These are phyloP conservation scores for Chrysoporthe deuterocubensis DNA, from an alignment of 2,329 filamentous ascomycete species.

Conservation along the genomic window DNA sequence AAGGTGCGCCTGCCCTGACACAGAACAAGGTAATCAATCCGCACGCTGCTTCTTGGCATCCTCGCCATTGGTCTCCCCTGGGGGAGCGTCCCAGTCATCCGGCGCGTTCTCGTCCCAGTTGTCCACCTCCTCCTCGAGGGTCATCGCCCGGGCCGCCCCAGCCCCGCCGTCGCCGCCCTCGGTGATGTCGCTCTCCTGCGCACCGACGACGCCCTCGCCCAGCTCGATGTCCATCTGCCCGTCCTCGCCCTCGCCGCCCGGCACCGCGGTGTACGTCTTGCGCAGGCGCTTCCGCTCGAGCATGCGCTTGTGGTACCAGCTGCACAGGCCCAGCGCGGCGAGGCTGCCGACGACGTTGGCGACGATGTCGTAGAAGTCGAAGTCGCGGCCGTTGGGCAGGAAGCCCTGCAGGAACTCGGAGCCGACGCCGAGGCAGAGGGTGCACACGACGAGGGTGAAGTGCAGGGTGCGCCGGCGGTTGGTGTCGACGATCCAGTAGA, in stretches of 20 bases:
- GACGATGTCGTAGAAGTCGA: slow-evolving; percentile 83
- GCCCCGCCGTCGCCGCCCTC: slow-evolving; percentile 37
- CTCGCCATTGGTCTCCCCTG: slow-evolving; percentile 32
- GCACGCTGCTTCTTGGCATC: slow-evolving; percentile 35
- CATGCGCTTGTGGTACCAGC: slow-evolving; percentile 96
- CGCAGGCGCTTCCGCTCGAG: slow-evolving; percentile 80
- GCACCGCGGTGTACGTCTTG: slow-evolving; percentile 72
- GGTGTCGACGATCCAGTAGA: slow-evolving; percentile 98
- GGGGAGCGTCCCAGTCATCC: slow-evolving; percentile 60
- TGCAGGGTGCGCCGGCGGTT: slow-evolving; percentile 83
- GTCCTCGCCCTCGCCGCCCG: slow-evolving; percentile 57
- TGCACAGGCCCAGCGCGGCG: slow-evolving; percentile 72
- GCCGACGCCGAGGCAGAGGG: slow-evolving; percentile 69
- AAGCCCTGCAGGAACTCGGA: slow-evolving; percentile 78
- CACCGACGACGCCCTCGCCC: slow-evolving; percentile 56
- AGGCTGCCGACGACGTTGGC: slow-evolving; percentile 85
- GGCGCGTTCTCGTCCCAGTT: slow-evolving; percentile 88
- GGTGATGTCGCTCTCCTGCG: slow-evolving; percentile 69
- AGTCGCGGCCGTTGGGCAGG: slow-evolving; percentile 71
- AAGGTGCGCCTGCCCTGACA: background rate
- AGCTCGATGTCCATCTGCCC: slow-evolving; percentile 70
- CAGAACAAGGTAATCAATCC: slow-evolving; percentile 29
- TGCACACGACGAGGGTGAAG: slow-evolving; percentile 81
- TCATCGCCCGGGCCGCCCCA: slow-evolving; percentile 40
- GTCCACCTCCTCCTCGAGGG: slow-evolving; percentile 81